Evolutionary conservation across 108 stramenopile species (phyloP).

Genomic region (Skeletonema potamos): DNA sequence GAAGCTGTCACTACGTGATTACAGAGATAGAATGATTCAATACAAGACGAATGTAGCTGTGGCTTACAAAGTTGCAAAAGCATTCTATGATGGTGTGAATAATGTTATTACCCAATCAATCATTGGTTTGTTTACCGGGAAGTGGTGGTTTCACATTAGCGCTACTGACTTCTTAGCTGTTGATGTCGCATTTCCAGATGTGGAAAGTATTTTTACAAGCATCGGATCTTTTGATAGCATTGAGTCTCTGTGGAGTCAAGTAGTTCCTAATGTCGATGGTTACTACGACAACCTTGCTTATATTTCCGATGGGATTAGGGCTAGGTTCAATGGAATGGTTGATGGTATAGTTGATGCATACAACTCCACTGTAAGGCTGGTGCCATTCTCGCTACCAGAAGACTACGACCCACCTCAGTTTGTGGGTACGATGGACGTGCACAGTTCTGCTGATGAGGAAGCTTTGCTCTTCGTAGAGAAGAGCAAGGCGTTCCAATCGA

Average conservation of each 20-base stretch:
- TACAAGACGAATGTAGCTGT: slow-evolving; percentile 36
- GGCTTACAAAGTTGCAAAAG: slow-evolving; percentile 33
- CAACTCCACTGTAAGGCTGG: slow-evolving; percentile 8
- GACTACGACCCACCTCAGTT: slow-evolving; percentile 47
- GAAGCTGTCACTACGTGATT: slow-evolving; percentile 16
- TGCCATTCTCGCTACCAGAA: slow-evolving; percentile 9
- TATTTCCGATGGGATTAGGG: slow-evolving; percentile 5
- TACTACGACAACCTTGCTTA: slow-evolving; percentile 13
- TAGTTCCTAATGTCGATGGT: slow-evolving; percentile 22
- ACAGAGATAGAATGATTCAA: slow-evolving; percentile 19
- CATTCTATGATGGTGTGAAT: slow-evolving; percentile 36
- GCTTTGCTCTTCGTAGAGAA: slow-evolving; percentile 19
- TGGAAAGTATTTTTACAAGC: slow-evolving; percentile 10
- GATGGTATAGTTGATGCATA: slow-evolving; percentile 15
- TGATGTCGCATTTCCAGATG: slow-evolving; percentile 37
- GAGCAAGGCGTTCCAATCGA: slow-evolving; percentile 32
- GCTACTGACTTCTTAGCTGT: slow-evolving; percentile 25
- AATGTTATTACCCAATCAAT: slow-evolving; percentile 32
- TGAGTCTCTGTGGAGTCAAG: slow-evolving; percentile 11
- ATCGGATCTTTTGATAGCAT: slow-evolving; percentile 30
- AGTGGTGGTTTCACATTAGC: slow-evolving; percentile 47
- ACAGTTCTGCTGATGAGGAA: slow-evolving; percentile 32
- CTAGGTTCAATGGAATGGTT: slow-evolving; percentile 14
- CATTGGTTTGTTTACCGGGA: slow-evolving; percentile 20
- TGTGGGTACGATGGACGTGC: slow-evolving; percentile 10